Conservation (phyloP, 1,139 yeast genomes). For the Kodamaea sp. region DNA sequence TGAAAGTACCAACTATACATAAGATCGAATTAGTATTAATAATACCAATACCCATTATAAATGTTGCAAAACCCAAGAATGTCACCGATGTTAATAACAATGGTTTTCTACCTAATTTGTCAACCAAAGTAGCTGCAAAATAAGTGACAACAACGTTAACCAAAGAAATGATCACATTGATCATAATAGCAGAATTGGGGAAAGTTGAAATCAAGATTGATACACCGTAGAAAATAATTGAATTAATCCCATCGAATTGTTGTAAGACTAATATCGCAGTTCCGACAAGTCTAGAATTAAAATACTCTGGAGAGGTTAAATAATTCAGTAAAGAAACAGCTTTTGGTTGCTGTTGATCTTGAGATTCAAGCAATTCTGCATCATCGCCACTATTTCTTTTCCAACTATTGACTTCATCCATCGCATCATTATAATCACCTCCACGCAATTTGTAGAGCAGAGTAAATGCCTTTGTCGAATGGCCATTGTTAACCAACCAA, state of each 20-base stretch:
- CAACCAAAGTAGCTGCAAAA: constrained; percentile 68
- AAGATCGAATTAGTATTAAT: constrained; percentile 44
- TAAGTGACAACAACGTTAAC: constrained; percentile 73
- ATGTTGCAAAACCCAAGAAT: constrained; percentile 67
- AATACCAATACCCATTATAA: constrained; percentile 66
- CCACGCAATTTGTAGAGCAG: constrained; percentile 40
- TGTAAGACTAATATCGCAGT: constrained; percentile 80
- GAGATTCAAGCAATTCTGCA: constrained; percentile 5
- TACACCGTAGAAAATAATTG: constrained; percentile 90
- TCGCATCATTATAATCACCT: constrained; percentile 35
- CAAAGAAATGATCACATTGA: constrained; percentile 71
- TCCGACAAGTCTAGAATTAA: constrained; percentile 60
- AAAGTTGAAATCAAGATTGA: constrained; percentile 65
- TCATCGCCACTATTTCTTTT: constrained; percentile 6
- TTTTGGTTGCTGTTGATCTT: constrained; percentile 2
- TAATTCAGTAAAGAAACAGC: constrained; percentile 39
- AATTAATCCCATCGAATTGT: constrained; percentile 89
- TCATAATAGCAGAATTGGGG: constrained; percentile 64
- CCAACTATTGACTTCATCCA: constrained; percentile 42
- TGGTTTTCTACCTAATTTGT: constrained; percentile 70
- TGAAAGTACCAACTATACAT: constrained; percentile 63
- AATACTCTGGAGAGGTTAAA: constrained; percentile 47
- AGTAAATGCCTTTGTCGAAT: constrained; percentile 29
- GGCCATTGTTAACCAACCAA: constrained; percentile 57
- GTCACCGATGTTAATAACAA: constrained; percentile 60